Evolutionary conservation across 768 basidiomycete genomes (phyloP).

Genomic region (Bullera alba): DNA sequence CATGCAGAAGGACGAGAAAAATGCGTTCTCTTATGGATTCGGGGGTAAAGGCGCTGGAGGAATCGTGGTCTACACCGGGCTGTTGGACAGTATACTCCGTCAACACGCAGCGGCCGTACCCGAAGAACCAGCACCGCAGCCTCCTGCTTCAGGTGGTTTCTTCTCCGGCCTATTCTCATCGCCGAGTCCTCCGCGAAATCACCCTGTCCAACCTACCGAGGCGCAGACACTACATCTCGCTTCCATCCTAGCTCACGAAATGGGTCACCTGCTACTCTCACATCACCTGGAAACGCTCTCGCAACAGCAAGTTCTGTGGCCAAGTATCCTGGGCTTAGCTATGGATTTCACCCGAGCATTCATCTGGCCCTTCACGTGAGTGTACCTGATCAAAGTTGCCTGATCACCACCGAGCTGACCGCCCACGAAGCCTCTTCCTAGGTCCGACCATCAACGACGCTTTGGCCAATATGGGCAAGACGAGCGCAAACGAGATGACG

Average conservation of each 20-base stretch:
- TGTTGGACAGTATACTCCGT: conserved; percentile 77
- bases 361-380: conserved; percentile 80
- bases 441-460: conserved; percentile 96
- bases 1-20: conserved; percentile 77
- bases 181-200: conserved; percentile 43
- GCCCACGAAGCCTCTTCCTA: conserved; percentile 49
- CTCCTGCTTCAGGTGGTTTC: conserved; percentile 46
- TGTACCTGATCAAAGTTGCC: conserved; percentile 34
- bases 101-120: not conserved
- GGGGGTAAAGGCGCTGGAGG: conserved; percentile 80
- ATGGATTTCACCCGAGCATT: conserved; percentile 70
- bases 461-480: conserved; percentile 69
- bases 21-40: conserved; percentile 95
- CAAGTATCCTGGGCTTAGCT: conserved; percentile 67
- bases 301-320: conserved; percentile 71
- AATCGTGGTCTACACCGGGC: conserved; percentile 88
- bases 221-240: conserved; percentile 85
- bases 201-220: conserved; percentile 53
- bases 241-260: conserved; percentile 84
- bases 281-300: conserved; percentile 92
- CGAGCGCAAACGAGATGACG: conserved; percentile 53
- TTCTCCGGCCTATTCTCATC: conserved; percentile 48
- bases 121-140: conserved; percentile 18
- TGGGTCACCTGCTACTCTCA: conserved; percentile 80
- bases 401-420: not conserved